A percentile compares a stretch with the other conserved stretches of the same genome.
These are phyloP conservation scores for Bipolaris oryzae DNA, from an alignment of 2,329 filamentous ascomycete species.

Conservation along the genomic window DNA sequence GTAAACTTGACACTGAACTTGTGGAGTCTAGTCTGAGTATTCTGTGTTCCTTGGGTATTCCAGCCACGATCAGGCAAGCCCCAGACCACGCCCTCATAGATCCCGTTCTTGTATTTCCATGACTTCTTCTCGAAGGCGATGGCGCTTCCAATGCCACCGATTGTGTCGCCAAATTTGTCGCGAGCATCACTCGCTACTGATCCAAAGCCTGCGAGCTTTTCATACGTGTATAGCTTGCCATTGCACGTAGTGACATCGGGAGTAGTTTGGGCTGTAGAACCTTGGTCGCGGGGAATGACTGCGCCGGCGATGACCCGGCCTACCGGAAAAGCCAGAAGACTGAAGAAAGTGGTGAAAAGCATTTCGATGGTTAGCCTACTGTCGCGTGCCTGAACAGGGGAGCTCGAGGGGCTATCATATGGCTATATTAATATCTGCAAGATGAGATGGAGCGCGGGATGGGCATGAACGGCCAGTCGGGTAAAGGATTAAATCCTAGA, in stretches of 20 bases:
- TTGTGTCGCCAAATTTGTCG: conserved; percentile 72
- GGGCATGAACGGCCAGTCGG: conserved; percentile 14
- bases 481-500: conserved; percentile 9
- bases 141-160: conserved; percentile 70
- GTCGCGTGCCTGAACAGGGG: conserved; percentile 24
- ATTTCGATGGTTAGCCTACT: conserved; percentile 19
- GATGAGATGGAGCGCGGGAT: conserved; percentile 7
- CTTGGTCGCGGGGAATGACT: conserved; percentile 5
- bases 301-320: conserved; percentile 26
- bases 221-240: conserved; percentile 68
- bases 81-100: conserved; percentile 68
- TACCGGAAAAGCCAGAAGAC: conserved; percentile 27
- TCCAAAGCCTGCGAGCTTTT: conserved; percentile 71
- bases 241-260: conserved; percentile 59
- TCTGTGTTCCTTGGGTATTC: conserved; percentile 73
- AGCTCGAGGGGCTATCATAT: background rate
- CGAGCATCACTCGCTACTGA: conserved; percentile 61
- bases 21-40: conserved; percentile 71
- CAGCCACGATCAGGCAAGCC: conserved; percentile 72
- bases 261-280: background rate
- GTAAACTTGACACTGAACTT: conserved; percentile 68
- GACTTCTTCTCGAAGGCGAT: conserved; percentile 65
- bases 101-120: conserved; percentile 58
- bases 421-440: conserved; percentile 20
- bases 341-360: conserved; percentile 22